A percentile compares a stretch with the other conserved stretches of the same genome.
phyloP scores from a whole-genome alignment of 2,329 filamentous ascomycete genomes.

The Penicillium glabrum region DNA sequence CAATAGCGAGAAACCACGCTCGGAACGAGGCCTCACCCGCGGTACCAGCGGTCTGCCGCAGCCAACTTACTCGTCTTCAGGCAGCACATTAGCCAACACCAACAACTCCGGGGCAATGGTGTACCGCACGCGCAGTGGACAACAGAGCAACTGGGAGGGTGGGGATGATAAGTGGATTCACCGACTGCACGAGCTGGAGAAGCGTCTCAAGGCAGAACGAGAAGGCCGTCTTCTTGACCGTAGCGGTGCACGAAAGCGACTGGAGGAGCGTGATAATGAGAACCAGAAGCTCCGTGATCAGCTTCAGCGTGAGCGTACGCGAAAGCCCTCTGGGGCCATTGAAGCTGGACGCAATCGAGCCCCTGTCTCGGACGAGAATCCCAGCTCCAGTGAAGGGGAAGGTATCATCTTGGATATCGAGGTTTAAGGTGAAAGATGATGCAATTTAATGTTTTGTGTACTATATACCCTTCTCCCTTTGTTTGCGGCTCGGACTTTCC shows the following conservation, averaged over 20 bases:
- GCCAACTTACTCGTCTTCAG: conserved; percentile 33
- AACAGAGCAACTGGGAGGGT: conserved; percentile 29
- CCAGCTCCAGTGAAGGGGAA: conserved; percentile 39
- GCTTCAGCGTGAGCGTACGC: conserved; percentile 58
- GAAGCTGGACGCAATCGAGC: conserved; percentile 19
- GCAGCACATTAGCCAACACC: conserved; percentile 25
- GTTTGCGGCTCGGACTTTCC: conserved; percentile 1
- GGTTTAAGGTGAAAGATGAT: conserved; percentile 1
- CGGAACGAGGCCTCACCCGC: conserved; percentile 30
- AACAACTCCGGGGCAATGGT: conserved; percentile 29
- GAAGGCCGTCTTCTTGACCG: conserved; percentile 84
- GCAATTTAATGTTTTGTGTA: conserved; percentile 8
- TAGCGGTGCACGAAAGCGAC: conserved; percentile 73
- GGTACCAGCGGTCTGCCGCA: conserved; percentile 36
- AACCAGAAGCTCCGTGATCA: conserved; percentile 68
- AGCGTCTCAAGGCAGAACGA: conserved; percentile 82
- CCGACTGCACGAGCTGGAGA: conserved; percentile 81
- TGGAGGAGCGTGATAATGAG: conserved; percentile 73
- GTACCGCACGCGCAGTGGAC: conserved; percentile 23
- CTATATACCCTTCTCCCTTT: conserved; percentile 15
- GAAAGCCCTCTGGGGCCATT: conserved; percentile 27
- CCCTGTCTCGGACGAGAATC: conserved; percentile 27
- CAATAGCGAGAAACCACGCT: conserved; percentile 26
- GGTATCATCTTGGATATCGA: conserved; percentile 41
- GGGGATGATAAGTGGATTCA: conserved; percentile 79